phyloP scores from a whole-genome alignment of 2,329 filamentous ascomycete genomes.

The Thelonectria rubi region DNA sequence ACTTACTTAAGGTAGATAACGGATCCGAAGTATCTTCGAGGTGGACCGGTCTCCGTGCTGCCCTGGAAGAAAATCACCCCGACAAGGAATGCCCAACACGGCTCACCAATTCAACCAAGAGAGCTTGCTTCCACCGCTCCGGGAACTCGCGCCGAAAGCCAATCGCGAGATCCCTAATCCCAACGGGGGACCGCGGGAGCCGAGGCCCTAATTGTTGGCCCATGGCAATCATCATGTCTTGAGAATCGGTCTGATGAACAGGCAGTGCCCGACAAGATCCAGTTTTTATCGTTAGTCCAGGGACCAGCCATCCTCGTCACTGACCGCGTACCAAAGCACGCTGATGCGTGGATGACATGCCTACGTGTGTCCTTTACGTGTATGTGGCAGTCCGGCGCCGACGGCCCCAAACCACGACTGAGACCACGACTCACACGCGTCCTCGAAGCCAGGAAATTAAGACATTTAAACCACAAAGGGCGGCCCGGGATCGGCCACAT shows the following conservation, averaged over 20 bases:
- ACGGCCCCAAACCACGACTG: background rate
- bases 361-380: background rate
- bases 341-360: background rate
- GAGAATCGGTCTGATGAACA: background rate
- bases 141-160: background rate
- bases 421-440: background rate
- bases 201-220: constrained; percentile 4
- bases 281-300: background rate
- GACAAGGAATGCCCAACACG: background rate
- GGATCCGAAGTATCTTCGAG: background rate
- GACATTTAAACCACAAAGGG: background rate
- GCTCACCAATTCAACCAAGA: background rate
- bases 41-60: background rate
- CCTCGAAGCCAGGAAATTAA: constrained; percentile 10
- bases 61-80: background rate
- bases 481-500: background rate
- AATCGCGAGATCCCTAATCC: constrained; percentile 1
- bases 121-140: constrained; percentile 1
- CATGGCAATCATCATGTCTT: background rate
- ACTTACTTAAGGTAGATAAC: background rate
- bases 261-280: background rate
- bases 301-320: background rate
- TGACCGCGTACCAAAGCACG: background rate
- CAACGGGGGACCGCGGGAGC: background rate
- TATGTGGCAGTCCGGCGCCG: background rate